These are phyloP conservation scores for Austroboletus novae-zelandiae DNA, from an alignment of 1,284 basidiomycete genomes.

Conservation along the genomic window DNA sequence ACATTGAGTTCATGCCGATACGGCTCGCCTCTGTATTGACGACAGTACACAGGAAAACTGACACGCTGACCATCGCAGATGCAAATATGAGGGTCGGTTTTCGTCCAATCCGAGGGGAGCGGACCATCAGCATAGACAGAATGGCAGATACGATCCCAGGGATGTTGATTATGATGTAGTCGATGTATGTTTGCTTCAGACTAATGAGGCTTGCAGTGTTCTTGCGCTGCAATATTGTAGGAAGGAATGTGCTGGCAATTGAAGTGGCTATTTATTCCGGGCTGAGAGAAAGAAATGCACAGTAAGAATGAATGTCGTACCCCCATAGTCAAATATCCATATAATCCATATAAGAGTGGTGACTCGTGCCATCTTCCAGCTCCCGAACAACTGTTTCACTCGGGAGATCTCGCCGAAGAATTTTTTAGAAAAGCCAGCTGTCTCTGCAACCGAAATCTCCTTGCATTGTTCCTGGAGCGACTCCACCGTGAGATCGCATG, in stretches of 20 bases:
- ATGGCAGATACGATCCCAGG: conserved; percentile 10
- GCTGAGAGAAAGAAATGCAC: background rate
- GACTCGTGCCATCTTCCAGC: conserved; percentile 9
- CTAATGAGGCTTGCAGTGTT: conserved; percentile 13
- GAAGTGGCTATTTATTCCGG: background rate
- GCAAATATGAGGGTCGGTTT: conserved; percentile 19
- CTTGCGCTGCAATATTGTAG: conserved; percentile 18
- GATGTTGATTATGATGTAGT: conserved; percentile 12
- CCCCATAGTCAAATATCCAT: conserved; percentile 17
- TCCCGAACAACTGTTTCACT: conserved; percentile 12
- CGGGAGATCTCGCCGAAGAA: conserved; percentile 9
- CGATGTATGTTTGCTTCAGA: conserved; percentile 12
- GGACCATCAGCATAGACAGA: conserved; percentile 14
- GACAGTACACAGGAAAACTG: conserved; percentile 12
- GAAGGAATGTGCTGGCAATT: conserved; percentile 7
- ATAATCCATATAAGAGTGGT: conserved; percentile 13
- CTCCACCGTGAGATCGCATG: conserved; percentile 19
- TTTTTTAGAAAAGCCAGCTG: background rate
- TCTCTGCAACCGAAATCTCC: background rate
- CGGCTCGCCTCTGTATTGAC: conserved; percentile 17
- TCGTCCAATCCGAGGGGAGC: conserved; percentile 13
- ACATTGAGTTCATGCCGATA: conserved; percentile 13
- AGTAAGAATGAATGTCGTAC: conserved; percentile 3
- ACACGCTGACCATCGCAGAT: conserved; percentile 4
- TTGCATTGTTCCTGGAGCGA: conserved; percentile 12